phyloP scores from a whole-genome alignment of 305 asterid genomes.

The Withania somnifera region DNA sequence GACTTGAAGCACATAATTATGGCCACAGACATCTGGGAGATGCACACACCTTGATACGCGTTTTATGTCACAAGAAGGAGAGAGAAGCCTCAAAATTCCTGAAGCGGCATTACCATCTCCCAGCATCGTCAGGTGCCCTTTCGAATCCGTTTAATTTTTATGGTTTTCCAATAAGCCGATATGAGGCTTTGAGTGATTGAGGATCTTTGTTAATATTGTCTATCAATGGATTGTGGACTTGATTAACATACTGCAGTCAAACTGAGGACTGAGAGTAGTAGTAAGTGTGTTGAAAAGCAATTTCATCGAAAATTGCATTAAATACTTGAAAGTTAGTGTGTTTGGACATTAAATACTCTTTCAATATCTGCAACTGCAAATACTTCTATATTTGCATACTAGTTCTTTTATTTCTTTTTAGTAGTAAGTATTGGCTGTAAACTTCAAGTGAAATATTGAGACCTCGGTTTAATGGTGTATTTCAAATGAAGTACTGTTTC shows the following conservation, averaged over 20 bases:
- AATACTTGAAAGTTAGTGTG: too few relatives aligned
- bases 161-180: background rate
- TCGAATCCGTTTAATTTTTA: background rate
- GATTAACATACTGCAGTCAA: background rate
- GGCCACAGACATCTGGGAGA: constrained; percentile 52
- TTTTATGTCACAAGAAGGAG: constrained; percentile 88
- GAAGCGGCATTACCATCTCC: constrained; percentile 68
- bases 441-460: background rate
- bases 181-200: background rate
- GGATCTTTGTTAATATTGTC: background rate
- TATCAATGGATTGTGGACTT: background rate
- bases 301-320: too few relatives aligned
- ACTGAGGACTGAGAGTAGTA: background rate
- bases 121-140: constrained; percentile 71
- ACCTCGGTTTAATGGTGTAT: background rate
- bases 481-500: background rate
- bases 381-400: background rate
- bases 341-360: background rate
- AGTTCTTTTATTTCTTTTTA: too few relatives aligned
- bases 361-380: background rate
- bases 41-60: constrained; percentile 75
- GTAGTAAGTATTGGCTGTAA: too few relatives aligned
- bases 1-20: constrained; percentile 28
- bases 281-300: too few relatives aligned
- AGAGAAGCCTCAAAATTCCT: constrained; percentile 77